Evolutionary conservation across 345 rosid species (phyloP).

Genomic region (Syzygium jambos): DNA sequence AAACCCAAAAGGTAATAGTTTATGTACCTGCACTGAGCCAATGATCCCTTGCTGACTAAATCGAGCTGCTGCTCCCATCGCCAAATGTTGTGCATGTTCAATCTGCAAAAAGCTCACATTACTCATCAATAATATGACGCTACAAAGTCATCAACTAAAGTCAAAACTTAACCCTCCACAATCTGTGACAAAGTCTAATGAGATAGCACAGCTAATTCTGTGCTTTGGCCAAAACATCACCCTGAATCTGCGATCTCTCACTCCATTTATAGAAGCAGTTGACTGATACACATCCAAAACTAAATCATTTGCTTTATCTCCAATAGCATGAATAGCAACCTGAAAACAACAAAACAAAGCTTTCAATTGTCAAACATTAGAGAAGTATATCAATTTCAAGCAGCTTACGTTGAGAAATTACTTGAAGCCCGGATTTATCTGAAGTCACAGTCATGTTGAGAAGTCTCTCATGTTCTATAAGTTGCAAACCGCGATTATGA

Average conservation of each 20-base stretch:
- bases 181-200: neutral
- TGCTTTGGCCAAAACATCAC: constrained; percentile 31
- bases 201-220: neutral
- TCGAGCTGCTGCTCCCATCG: constrained; percentile 44
- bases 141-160: neutral
- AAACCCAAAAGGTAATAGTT: neutral
- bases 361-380: neutral
- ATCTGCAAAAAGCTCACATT: constrained; percentile 33
- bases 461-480: constrained; percentile 46
- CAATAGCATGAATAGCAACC: constrained; percentile 95
- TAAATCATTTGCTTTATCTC: constrained; percentile 82
- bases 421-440: constrained; percentile 81
- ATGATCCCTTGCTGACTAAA: constrained; percentile 63
- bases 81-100: constrained; percentile 91
- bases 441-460: constrained; percentile 63
- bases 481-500: constrained; percentile 54
- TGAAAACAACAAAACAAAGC: constrained; percentile 7
- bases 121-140: neutral
- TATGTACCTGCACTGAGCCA: constrained; percentile 77
- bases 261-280: constrained; percentile 51
- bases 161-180: neutral
- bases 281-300: constrained; percentile 58
- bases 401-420: constrained; percentile 4
- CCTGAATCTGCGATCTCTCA: constrained; percentile 75
- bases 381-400: neutral